Conservation (phyloP, 1,139 yeast genomes). For the Meyerozyma sp. region DNA sequence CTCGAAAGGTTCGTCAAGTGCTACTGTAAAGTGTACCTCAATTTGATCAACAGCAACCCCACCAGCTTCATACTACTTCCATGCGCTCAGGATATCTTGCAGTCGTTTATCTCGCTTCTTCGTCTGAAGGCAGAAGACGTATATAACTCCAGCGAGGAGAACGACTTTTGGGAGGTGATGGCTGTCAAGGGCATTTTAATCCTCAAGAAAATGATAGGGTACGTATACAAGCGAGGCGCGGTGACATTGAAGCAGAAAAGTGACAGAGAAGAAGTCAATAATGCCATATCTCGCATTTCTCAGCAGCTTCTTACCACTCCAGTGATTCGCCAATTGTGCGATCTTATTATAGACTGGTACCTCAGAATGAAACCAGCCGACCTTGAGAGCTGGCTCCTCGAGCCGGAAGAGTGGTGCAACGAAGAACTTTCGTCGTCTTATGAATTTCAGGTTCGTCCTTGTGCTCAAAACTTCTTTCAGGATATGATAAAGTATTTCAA, state of each 20-base stretch:
- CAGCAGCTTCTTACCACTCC: conserved; percentile 53
- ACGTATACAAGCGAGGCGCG: conserved; percentile 63
- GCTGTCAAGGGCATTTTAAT: conserved; percentile 68
- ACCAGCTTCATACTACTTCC: conserved; percentile 70
- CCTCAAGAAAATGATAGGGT: conserved; percentile 58
- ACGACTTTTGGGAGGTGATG: conserved; percentile 69
- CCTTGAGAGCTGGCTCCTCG: conserved; percentile 72
- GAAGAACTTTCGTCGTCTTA: conserved; percentile 74
- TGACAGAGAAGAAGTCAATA: conserved; percentile 55
- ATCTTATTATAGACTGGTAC: conserved; percentile 66
- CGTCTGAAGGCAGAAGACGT: conserved; percentile 59
- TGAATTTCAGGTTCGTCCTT: conserved; percentile 82
- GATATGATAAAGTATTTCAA: conserved; percentile 67
- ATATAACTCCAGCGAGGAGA: conserved; percentile 48
- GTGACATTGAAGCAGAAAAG: conserved; percentile 57
- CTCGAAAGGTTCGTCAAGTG: conserved; percentile 70
- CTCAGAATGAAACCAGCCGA: conserved; percentile 69
- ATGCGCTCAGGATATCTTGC: conserved; percentile 53
- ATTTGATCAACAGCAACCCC: conserved; percentile 54
- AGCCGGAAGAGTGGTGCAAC: conserved; percentile 90
- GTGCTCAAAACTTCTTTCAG: conserved; percentile 81
- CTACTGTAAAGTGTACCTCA: conserved; percentile 67
- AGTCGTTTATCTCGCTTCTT: conserved; percentile 52
- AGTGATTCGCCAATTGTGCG: conserved; percentile 54
- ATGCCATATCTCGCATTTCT: conserved; percentile 49